These are phyloP conservation scores for Macaranga tanarius DNA, from an alignment of 441 rosid species.

Conservation along the genomic window DNA sequence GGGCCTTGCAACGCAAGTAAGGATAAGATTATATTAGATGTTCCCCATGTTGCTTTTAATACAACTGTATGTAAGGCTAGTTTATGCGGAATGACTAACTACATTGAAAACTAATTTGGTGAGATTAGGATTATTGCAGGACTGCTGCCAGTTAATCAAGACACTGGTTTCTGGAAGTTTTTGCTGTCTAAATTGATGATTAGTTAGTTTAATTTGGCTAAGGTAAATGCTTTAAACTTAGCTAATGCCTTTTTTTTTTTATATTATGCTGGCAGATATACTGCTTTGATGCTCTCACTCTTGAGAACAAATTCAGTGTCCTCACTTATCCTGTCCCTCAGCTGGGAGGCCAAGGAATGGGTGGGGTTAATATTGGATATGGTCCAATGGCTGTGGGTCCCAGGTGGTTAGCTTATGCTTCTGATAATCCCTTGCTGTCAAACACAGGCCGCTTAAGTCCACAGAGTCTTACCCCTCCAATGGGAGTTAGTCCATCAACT, in stretches of 20 bases:
- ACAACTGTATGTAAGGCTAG: neutral
- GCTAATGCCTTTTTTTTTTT: conserved; percentile 17
- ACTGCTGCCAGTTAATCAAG: conserved; percentile 17
- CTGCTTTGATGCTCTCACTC: conserved; percentile 88
- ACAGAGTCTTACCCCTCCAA: conserved; percentile 85
- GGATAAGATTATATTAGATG: conserved; percentile 21
- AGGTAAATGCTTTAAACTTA: conserved; percentile 10
- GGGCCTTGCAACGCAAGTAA: conserved; percentile 85
- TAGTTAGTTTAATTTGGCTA: conserved; percentile 18
- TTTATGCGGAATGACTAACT: conserved; percentile 12
- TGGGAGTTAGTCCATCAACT: conserved; percentile 94
- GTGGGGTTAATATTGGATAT: conserved; percentile 76
- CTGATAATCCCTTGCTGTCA: conserved; percentile 69
- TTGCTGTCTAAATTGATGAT: conserved; percentile 1
- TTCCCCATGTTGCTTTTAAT: conserved; percentile 17
- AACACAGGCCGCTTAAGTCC: conserved; percentile 89
- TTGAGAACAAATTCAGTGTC: conserved; percentile 88
- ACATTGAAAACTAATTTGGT: conserved; percentile 10
- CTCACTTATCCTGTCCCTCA: conserved; percentile 95
- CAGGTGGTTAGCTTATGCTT: conserved; percentile 97
- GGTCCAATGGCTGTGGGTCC: conserved; percentile 99
- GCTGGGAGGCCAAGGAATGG: conserved; percentile 66
- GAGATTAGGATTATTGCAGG: conserved; percentile 20
- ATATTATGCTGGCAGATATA: conserved; percentile 65
- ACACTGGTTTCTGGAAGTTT: conserved; percentile 17